These are phyloP conservation scores for Ceratocystis alfenasii DNA, from an alignment of 2,329 filamentous ascomycete genomes.

Conservation along the genomic window DNA sequence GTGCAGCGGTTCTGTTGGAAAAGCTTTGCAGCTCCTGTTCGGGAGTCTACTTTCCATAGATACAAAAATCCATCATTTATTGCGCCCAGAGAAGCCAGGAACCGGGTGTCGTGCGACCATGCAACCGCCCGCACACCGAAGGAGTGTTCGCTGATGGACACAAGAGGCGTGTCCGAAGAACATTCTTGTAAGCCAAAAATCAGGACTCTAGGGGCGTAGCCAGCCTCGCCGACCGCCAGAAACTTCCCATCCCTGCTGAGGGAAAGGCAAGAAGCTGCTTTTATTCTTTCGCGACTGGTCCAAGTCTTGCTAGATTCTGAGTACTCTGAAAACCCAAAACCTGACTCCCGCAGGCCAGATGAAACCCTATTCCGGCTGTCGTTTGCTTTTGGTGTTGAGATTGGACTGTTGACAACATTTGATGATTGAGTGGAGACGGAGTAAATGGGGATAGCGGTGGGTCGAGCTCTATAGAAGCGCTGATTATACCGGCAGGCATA, in stretches of 20 bases:
- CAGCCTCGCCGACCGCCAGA: slow-evolving; percentile 87
- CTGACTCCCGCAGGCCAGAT: slow-evolving; percentile 37
- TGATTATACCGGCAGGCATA: slow-evolving; percentile 43
- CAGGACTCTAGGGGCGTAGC: slow-evolving; percentile 81
- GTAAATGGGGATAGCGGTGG: slow-evolving; percentile 58
- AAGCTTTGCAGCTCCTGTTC: slow-evolving; percentile 65
- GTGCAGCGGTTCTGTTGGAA: slow-evolving; percentile 87
- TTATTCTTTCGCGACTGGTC: slow-evolving; percentile 84
- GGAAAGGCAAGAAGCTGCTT: slow-evolving; percentile 82
- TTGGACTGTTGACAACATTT: slow-evolving; percentile 39
- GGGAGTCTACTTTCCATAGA: slow-evolving; percentile 76
- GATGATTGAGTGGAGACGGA: slow-evolving; percentile 42
- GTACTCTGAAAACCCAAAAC: slow-evolving; percentile 39
- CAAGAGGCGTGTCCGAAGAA: slow-evolving; percentile 68
- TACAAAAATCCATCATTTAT: slow-evolving; percentile 91
- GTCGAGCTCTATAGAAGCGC: slow-evolving; percentile 81
- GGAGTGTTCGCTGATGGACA: slow-evolving; percentile 76
- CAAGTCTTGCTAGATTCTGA: slow-evolving; percentile 60
- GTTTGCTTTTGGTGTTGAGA: slow-evolving; percentile 48
- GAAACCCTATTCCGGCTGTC: slow-evolving; percentile 49
- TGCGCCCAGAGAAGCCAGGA: slow-evolving; percentile 75
- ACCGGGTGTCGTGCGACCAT: slow-evolving; percentile 78
- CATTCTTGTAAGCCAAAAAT: slow-evolving; percentile 76
- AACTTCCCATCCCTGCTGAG: slow-evolving; percentile 79
- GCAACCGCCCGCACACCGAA: slow-evolving; percentile 81